A percentile compares a stretch with the other conserved stretches of the same genome.
phyloP scores from a whole-genome alignment of 768 basidiomycete genomes.

The Russula earlei region DNA sequence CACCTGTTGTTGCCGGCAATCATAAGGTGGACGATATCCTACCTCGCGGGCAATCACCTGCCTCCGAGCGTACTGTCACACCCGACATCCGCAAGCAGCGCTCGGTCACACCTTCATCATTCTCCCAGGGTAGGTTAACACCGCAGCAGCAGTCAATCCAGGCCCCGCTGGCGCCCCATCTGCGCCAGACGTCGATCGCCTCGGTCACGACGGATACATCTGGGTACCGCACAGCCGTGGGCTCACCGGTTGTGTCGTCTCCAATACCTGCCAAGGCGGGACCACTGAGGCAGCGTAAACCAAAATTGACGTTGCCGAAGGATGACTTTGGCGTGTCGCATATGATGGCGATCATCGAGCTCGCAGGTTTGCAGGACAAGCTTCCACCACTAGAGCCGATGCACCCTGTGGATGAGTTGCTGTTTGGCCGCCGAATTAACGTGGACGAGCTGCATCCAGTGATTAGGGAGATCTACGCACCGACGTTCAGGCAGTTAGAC shows the following conservation, averaged over 20 bases:
- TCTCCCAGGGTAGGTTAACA: slow-evolving; percentile 3
- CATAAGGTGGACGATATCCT: slow-evolving; percentile 10
- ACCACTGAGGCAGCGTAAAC: slow-evolving; percentile 33
- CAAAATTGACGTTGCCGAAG: slow-evolving; percentile 43
- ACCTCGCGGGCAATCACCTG: slow-evolving; percentile 25
- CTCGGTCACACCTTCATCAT: slow-evolving; percentile 9
- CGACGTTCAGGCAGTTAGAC: slow-evolving; percentile 62
- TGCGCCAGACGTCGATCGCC: slow-evolving; percentile 13
- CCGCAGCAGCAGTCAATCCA: background rate
- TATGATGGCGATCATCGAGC: slow-evolving; percentile 86
- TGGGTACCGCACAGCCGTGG: slow-evolving; percentile 19
- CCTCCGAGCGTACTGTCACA: slow-evolving; percentile 25
- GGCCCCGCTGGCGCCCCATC: slow-evolving; percentile 1
- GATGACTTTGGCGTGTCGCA: slow-evolving; percentile 81
- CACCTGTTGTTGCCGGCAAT: slow-evolving; percentile 14
- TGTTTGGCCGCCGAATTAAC: slow-evolving; percentile 62
- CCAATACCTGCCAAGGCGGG: slow-evolving; percentile 17
- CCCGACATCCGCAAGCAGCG: slow-evolving; percentile 10
- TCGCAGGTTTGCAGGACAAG: slow-evolving; percentile 34
- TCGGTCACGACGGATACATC: slow-evolving; percentile 19
- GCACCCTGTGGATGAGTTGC: slow-evolving; percentile 59
- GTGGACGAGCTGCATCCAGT: slow-evolving; percentile 58
- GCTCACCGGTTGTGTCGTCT: slow-evolving; percentile 9
- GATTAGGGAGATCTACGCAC: slow-evolving; percentile 60
- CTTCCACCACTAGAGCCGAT: slow-evolving; percentile 32